These are phyloP conservation scores for Penicillium silybi DNA, from an alignment of 495 filamentous ascomycete genomes.

Conservation along the genomic window DNA sequence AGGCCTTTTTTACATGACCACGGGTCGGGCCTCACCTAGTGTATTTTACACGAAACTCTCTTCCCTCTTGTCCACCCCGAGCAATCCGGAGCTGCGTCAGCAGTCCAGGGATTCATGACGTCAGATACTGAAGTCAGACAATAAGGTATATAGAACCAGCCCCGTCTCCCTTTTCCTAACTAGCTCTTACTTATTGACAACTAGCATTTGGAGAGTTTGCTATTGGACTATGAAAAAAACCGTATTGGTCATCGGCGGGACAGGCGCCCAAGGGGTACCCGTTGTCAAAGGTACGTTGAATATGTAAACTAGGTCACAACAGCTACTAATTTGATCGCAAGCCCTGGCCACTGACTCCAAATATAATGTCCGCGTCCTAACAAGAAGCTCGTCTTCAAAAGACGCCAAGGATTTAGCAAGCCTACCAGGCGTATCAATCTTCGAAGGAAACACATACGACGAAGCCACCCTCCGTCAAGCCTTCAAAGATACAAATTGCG, in stretches of 20 bases:
- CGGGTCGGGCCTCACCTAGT: too few species aligned
- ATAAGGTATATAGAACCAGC: too few species aligned
- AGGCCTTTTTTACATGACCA: too few species aligned
- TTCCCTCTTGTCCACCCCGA: too few species aligned
- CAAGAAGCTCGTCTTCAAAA: conserved; percentile 38
- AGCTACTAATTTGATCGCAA: neutral
- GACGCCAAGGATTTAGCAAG: conserved; percentile 36
- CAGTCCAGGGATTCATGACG: too few species aligned
- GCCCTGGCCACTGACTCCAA: neutral
- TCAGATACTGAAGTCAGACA: too few species aligned
- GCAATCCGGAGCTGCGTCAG: too few species aligned
- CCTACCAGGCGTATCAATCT: conserved; percentile 39
- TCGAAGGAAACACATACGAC: conserved; percentile 29
- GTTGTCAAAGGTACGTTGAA: conserved; percentile 32
- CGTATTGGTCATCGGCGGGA: conserved; percentile 43
- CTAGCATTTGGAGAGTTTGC: too few species aligned
- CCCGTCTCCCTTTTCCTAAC: too few species aligned
- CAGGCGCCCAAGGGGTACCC: conserved; percentile 52
- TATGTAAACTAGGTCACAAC: neutral
- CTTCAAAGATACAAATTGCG: conserved; percentile 22
- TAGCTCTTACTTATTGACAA: too few species aligned
- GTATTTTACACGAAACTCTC: too few species aligned
- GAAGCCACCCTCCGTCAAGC: conserved; percentile 29
- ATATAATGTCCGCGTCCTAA: conserved; percentile 9
- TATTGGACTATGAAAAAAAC: too few species aligned